A percentile compares a stretch with the other conserved stretches of the same genome.
phyloP scores from a whole-genome alignment of 2,329 filamentous ascomycete genomes.

The Davidsoniella eucalypti region DNA sequence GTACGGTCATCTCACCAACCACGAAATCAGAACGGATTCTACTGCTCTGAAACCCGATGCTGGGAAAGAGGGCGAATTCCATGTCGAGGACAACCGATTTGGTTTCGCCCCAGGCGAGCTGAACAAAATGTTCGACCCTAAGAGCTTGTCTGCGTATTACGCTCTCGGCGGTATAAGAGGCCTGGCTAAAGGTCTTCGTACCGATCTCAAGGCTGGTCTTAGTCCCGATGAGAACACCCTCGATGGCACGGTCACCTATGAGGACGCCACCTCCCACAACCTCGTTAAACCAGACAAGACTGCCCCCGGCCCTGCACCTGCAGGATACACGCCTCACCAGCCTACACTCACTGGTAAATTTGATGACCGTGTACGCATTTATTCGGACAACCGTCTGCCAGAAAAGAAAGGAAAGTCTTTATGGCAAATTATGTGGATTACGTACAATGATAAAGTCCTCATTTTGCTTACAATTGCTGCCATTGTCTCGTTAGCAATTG shows the following conservation, averaged over 20 bases:
- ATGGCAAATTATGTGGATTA: constrained; percentile 62
- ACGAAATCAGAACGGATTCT: constrained; percentile 44
- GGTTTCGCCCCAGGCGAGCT: constrained; percentile 73
- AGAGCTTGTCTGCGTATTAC: constrained; percentile 68
- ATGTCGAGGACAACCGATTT: constrained; percentile 65
- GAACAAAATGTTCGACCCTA: constrained; percentile 77
- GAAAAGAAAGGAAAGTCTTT: constrained; percentile 60
- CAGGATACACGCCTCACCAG: constrained; percentile 9
- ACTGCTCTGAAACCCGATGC: constrained; percentile 60
- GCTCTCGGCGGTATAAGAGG: constrained; percentile 63
- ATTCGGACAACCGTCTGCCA: constrained; percentile 54
- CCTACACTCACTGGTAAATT: constrained; percentile 25
- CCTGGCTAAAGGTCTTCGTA: constrained; percentile 62
- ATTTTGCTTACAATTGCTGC: constrained; percentile 57
- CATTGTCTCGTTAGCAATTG: constrained; percentile 55
- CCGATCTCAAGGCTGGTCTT: constrained; percentile 55
- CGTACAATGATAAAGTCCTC: constrained; percentile 69
- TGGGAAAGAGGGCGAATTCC: constrained; percentile 60
- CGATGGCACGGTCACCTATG: constrained; percentile 51
- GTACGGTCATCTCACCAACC: constrained; percentile 25
- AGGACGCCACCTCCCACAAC: constrained; percentile 39
- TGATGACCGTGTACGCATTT: constrained; percentile 52
- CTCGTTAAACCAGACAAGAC: constrained; percentile 17
- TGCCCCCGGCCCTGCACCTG: background rate
- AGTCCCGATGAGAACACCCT: constrained; percentile 58